Evolutionary conservation across 2,329 filamentous ascomycete species (phyloP).

Genomic region (Scedosporium aurantiacum): DNA sequence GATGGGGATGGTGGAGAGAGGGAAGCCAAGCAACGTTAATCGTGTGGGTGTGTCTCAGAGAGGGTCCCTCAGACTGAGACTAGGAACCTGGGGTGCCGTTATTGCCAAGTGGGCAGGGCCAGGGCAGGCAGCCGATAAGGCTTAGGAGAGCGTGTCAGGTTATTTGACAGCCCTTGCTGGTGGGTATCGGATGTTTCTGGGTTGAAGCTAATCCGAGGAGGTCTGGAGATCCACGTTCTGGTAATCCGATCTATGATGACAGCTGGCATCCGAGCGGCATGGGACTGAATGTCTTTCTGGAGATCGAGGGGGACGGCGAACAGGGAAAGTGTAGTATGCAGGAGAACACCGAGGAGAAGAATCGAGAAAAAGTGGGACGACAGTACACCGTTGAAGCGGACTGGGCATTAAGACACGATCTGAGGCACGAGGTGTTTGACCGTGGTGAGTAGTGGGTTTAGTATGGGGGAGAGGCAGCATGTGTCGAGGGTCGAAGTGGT

Average conservation of each 20-base stretch:
- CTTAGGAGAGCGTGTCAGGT: conserved; percentile 3
- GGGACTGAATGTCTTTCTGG: conserved; percentile 22
- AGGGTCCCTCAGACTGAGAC: not conserved
- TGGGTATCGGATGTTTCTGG: conserved; percentile 28
- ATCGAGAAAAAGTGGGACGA: not conserved
- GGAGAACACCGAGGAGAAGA: not conserved
- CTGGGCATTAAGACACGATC: not conserved
- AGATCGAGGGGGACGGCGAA: not conserved
- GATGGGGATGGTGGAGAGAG: not conserved
- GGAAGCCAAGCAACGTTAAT: conserved; percentile 1
- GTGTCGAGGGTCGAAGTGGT: not conserved
- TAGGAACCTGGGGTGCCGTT: conserved; percentile 1
- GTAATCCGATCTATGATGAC: conserved; percentile 36
- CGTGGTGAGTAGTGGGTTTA: not conserved
- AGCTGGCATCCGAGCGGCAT: conserved; percentile 43
- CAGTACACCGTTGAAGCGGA: not conserved
- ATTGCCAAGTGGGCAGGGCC: conserved; percentile 1
- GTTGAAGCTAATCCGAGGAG: conserved; percentile 13
- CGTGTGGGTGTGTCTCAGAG: conserved; percentile 3
- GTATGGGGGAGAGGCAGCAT: not conserved
- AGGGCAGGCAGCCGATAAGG: conserved; percentile 1
- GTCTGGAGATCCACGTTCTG: conserved; percentile 4
- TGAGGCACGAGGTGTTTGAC: conserved; percentile 5
- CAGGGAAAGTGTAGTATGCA: not conserved
- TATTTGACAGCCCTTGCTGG: not conserved